Percentiles rank a stretch among this genome's conserved stretches.
Evolutionary conservation across 257 asterid species (phyloP).

Genomic region (Anisodus acutangulus): DNA sequence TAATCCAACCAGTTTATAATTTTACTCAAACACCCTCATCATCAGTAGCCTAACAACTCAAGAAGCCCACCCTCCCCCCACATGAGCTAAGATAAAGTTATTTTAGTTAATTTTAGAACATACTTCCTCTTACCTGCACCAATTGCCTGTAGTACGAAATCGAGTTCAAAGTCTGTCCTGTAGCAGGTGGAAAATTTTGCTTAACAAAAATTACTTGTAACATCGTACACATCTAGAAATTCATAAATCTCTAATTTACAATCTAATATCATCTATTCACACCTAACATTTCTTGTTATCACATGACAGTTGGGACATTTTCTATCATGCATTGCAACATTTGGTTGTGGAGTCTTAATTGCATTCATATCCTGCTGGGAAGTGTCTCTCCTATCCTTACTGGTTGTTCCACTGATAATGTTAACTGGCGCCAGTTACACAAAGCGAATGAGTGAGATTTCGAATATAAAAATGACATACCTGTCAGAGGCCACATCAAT

Average conservation of each 20-base stretch:
- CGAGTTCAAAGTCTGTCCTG: too few species aligned
- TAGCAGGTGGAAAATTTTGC: too few species aligned
- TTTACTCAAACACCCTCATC: not conserved
- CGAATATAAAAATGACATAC: conserved; percentile 60
- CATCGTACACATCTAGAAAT: not conserved
- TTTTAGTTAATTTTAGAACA: too few species aligned
- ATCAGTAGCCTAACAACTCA: conserved; percentile 19
- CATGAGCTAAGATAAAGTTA: not conserved
- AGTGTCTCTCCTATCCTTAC: conserved; percentile 73
- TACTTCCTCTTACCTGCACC: too few species aligned
- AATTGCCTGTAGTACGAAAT: too few species aligned
- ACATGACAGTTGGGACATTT: conserved; percentile 76
- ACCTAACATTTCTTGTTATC: conserved; percentile 38
- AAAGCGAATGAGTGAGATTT: conserved; percentile 64
- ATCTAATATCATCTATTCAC: conserved; percentile 14
- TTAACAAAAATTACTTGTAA: too few species aligned
- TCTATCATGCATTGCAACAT: conserved; percentile 70
- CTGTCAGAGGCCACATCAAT: conserved; percentile 73
- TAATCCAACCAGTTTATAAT: too few species aligned
- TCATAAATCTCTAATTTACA: not conserved
- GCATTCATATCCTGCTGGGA: conserved; percentile 83
- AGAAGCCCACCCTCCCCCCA: not conserved
- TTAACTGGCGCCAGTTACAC: conserved; percentile 70
- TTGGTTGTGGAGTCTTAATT: conserved; percentile 69
- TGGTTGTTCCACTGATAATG: conserved; percentile 75